Evolutionary conservation across 345 rosid genomes (phyloP).

Genomic region (Fremontodendron californicum): DNA sequence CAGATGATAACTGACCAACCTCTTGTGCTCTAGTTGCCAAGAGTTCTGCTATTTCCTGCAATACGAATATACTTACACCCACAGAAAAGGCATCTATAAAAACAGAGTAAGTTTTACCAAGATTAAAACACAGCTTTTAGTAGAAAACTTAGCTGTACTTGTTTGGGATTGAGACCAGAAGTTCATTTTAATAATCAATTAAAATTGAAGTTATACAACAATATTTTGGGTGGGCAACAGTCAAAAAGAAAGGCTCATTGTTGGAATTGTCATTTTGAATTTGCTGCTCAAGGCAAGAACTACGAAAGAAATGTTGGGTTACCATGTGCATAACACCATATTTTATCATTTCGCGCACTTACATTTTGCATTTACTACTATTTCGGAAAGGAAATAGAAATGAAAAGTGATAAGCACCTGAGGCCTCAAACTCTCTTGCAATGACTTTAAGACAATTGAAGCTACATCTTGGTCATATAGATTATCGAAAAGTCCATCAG

Average conservation of each 20-base stretch:
- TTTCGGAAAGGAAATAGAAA: background rate
- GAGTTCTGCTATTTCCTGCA: constrained; percentile 61
- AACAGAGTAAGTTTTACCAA: background rate
- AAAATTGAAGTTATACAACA: background rate
- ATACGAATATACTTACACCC: background rate
- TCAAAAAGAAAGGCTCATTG: background rate
- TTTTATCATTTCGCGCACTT: background rate
- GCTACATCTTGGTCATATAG: constrained; percentile 60
- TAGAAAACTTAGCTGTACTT: background rate
- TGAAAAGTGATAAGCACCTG: constrained; percentile 37
- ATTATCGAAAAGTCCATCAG: constrained; percentile 79
- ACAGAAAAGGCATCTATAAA: background rate
- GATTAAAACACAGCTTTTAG: background rate
- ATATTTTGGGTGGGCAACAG: background rate
- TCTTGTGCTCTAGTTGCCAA: constrained; percentile 54
- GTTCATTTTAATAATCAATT: background rate
- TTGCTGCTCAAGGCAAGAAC: no score
- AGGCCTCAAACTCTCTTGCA: constrained; percentile 45
- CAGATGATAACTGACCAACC: constrained; percentile 33
- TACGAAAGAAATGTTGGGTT: background rate
- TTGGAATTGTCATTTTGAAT: no score
- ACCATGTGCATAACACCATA: background rate
- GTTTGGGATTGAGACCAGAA: background rate
- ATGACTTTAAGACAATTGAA: constrained; percentile 37
- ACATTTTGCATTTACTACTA: background rate